Evolutionary conservation across 2,329 filamentous ascomycete genomes (phyloP).

Genomic region (Aaosphaeria pasadenensis): DNA sequence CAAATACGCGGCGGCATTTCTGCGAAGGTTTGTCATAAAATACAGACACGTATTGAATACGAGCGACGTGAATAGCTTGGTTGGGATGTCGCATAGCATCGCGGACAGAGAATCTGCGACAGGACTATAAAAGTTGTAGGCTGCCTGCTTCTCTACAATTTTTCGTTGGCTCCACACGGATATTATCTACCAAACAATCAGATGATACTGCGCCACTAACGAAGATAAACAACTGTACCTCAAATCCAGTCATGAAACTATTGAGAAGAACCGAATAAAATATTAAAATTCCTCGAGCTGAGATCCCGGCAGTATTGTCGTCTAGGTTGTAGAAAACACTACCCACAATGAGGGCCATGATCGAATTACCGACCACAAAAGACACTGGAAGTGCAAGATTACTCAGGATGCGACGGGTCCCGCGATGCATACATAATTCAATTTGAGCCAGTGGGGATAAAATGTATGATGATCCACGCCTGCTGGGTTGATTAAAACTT

Average conservation of each 20-base stretch:
- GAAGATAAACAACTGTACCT: neutral
- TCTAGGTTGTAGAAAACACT: slow-evolving; percentile 53
- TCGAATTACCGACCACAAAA: slow-evolving; percentile 42
- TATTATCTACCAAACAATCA: slow-evolving; percentile 51
- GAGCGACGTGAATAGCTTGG: slow-evolving; percentile 67
- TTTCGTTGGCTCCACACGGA: slow-evolving; percentile 78
- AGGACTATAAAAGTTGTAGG: slow-evolving; percentile 81
- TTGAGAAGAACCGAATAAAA: slow-evolving; percentile 58
- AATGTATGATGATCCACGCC: neutral
- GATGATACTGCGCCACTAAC: neutral
- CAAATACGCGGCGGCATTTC: slow-evolving; percentile 71
- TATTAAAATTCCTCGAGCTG: slow-evolving; percentile 50
- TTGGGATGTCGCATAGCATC: slow-evolving; percentile 76
- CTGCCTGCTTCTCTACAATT: slow-evolving; percentile 79
- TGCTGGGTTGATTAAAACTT: neutral
- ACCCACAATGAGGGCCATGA: slow-evolving; percentile 56
- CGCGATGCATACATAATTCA: neutral
- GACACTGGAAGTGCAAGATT: neutral
- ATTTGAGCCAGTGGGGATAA: neutral
- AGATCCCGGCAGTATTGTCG: slow-evolving; percentile 48
- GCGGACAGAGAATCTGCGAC: slow-evolving; percentile 75
- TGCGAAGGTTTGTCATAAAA: slow-evolving; percentile 74
- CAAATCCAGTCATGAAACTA: slow-evolving; percentile 39
- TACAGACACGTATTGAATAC: slow-evolving; percentile 74
- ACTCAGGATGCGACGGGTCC: neutral